phyloP scores from a whole-genome alignment of 805 yeast species.

The Wickerhamiella cacticola region DNA sequence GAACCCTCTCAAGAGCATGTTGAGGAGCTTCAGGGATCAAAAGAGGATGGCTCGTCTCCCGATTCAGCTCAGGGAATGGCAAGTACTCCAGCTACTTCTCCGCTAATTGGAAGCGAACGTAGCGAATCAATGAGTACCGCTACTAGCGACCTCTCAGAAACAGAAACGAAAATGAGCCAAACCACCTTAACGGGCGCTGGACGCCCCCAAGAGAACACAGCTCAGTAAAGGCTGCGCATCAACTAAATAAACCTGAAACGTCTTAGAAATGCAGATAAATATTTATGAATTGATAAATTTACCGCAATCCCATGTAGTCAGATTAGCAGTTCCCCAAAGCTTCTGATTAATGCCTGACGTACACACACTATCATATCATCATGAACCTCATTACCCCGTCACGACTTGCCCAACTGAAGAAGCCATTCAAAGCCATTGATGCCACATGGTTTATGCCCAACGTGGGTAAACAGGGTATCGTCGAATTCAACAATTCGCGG shows the following conservation, averaged over 20 bases:
- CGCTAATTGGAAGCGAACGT: neutral
- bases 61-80: neutral
- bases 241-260: too few species aligned
- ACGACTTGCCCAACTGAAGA: conserved; percentile 14
- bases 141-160: neutral
- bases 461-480: conserved; percentile 35
- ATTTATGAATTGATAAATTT: too few species aligned
- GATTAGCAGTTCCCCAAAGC: neutral
- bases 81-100: neutral
- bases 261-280: too few species aligned
- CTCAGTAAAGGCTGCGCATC: too few species aligned
- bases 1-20: neutral
- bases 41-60: too few species aligned
- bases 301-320: neutral
- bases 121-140: conserved; percentile 1
- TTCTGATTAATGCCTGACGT: too few species aligned
- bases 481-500: conserved; percentile 47
- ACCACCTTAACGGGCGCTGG: conserved; percentile 1
- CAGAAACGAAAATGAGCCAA: neutral
- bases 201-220: neutral
- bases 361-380: neutral
- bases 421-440: conserved; percentile 49
- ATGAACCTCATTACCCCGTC: conserved; percentile 16
- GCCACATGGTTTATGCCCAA: conserved; percentile 91
- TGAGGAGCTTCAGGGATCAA: too few species aligned